phyloP scores from a whole-genome alignment of 148 eudicot species.

The Agrostemma githago region DNA sequence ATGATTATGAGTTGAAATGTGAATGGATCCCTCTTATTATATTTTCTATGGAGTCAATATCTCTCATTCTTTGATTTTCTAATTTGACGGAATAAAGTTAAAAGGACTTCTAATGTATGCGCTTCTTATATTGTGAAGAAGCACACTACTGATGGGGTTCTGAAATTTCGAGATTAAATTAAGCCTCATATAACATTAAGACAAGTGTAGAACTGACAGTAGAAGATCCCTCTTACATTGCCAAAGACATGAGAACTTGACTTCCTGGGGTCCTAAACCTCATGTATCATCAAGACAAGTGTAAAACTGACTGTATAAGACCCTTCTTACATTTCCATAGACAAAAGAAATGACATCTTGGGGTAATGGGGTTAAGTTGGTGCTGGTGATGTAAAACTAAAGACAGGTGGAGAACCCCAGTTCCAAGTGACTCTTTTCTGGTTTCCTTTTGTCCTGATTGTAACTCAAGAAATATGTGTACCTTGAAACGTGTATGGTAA shows the following conservation, averaged over 20 bases:
- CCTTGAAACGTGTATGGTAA: too few species aligned
- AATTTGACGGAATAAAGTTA: background rate
- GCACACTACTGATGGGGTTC: background rate
- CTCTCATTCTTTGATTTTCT: background rate
- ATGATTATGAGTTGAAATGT: background rate
- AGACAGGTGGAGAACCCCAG: background rate
- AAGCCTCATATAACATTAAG: too few species aligned
- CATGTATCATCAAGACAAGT: too few species aligned
- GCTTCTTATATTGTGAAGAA: background rate
- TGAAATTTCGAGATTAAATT: too few species aligned
- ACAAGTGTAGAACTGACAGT: too few species aligned
- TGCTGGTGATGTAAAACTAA: background rate
- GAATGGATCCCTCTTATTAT: background rate
- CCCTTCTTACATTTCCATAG: too few species aligned
- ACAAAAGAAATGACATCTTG: background rate
- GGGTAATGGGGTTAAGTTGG: background rate
- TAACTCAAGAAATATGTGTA: too few species aligned
- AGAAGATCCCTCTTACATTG: too few species aligned
- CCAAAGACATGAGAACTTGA: too few species aligned
- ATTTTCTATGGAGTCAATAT: background rate
- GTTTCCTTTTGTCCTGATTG: background rate
- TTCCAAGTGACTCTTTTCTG: background rate
- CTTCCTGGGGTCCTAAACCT: too few species aligned
- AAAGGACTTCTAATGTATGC: background rate
- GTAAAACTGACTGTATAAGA: too few species aligned